Percentiles rank a stretch among this genome's conserved stretches.
These are phyloP conservation scores for Lactarius tabidus DNA, from an alignment of 768 basidiomycete genomes.

Conservation along the genomic window DNA sequence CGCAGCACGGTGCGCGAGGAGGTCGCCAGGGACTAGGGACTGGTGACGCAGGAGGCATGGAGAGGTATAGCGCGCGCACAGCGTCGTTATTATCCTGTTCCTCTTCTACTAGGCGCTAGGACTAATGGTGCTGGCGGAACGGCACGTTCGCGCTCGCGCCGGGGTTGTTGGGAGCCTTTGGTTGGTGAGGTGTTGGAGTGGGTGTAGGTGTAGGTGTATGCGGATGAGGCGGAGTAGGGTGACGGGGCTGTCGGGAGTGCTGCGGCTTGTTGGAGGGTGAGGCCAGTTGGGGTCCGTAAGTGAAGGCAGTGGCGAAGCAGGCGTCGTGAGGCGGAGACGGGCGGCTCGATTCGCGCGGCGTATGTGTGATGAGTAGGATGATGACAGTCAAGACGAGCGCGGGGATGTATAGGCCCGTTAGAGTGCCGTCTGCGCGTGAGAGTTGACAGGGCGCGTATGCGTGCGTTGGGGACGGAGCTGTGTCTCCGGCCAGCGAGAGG, in stretches of 20 bases:
- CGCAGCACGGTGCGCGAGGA: conserved; percentile 13
- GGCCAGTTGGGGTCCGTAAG: neutral
- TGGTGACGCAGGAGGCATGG: conserved; percentile 16
- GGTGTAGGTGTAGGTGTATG: conserved; percentile 25
- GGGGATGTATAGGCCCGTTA: conserved; percentile 61
- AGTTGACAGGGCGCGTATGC: conserved; percentile 70
- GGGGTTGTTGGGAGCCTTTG: neutral
- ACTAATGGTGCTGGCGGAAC: neutral
- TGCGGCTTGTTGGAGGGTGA: neutral
- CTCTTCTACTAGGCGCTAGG: conserved; percentile 21
- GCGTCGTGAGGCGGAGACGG: conserved; percentile 21
- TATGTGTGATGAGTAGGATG: conserved; percentile 40
- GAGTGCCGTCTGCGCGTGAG: conserved; percentile 66
- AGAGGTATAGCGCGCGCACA: conserved; percentile 24
- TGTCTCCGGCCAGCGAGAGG: conserved; percentile 61
- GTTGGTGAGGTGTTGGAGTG: conserved; percentile 23
- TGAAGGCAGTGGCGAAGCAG: conserved; percentile 17
- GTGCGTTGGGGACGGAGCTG: conserved; percentile 39
- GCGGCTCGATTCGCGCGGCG: conserved; percentile 19
- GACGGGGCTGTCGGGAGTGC: conserved; percentile 14
- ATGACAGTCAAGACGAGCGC: conserved; percentile 51
- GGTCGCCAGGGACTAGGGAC: conserved; percentile 7
- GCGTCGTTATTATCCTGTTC: conserved; percentile 19
- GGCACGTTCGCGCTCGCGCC: neutral
- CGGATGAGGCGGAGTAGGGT: conserved; percentile 25